Base-by-base conservation (phyloP, 257 asterid genomes). In the Petrea volubilis region DNA sequence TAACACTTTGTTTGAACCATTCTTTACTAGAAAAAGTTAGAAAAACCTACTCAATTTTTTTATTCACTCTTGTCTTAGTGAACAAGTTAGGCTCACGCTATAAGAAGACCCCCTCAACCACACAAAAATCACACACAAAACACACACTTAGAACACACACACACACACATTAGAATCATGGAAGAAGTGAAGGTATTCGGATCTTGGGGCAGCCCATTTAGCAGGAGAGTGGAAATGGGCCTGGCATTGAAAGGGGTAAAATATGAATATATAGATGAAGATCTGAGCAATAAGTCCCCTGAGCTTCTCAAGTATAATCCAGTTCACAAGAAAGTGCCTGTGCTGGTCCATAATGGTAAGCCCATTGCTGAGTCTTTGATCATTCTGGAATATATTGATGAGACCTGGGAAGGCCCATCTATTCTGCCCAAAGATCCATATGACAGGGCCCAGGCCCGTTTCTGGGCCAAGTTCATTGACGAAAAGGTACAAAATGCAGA, bases 241-340 rank as follows among this genome's bases (percentile, higher is more conserved):
- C 36, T 72, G 4, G 67, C 67, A 9, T 12, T 67, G 7, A 78
- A 72, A 46, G 79, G 76, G 0, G 46, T 73, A 0, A 11, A 67
- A 38, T 78, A 73, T 55, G 75, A 72, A 44, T 62, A 23, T 6
- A 41, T 52, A 18, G 43, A 44, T 52, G 65, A 75, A 61, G 74
- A 75, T 60, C 17, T 79, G 0, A 4, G 6, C 0, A 68, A 72
- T n/a, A 77, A 72, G 33, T 66, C 75, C n/a, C 41, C 78, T 27
- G 38, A 61, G 36, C 79, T 85, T 62, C 69, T 85, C 24, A 77
- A 85, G 5, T 73, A 74, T 68, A 88, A 84, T 51, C 91, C 91
- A 6, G 3, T 88, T 46, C 43, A 77, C 21, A 53, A 78, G 24
- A 73, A 78, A 53, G 51, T 78, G 0, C 76, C 76, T 11, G 79